These are phyloP conservation scores for Fusarium sp. DNA, from an alignment of 2,329 filamentous ascomycete genomes.

Conservation along the genomic window DNA sequence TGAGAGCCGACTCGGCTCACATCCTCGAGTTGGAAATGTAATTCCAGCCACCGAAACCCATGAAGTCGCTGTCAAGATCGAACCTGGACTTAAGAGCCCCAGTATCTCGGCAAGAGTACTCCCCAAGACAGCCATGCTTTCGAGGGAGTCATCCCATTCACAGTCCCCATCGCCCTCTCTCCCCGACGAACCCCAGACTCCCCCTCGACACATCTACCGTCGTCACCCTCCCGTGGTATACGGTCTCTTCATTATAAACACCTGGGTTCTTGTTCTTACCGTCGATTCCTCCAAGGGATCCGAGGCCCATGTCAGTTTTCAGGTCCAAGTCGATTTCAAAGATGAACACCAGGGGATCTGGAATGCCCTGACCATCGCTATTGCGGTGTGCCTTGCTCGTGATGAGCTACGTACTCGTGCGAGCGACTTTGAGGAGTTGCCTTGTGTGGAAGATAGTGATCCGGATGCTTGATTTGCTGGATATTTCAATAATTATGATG, in stretches of 20 bases:
- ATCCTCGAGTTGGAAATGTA: slow-evolving; percentile 20
- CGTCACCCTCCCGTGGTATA: slow-evolving; percentile 53
- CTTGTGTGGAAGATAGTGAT: slow-evolving; percentile 48
- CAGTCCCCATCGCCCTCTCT: not conserved
- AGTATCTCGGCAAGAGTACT: not conserved
- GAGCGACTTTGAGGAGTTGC: slow-evolving; percentile 49
- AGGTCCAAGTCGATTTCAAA: slow-evolving; percentile 53
- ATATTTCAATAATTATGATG: not conserved
- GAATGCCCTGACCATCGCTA: slow-evolving; percentile 56
- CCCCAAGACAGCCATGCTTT: not conserved
- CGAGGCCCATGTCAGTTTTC: slow-evolving; percentile 52
- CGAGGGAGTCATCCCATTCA: not conserved
- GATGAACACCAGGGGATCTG: slow-evolving; percentile 54
- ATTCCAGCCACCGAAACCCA: not conserved
- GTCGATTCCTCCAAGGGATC: slow-evolving; percentile 50
- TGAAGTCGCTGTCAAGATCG: slow-evolving; percentile 9
- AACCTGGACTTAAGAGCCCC: slow-evolving; percentile 17
- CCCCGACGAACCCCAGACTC: slow-evolving; percentile 4
- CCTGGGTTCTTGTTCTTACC: slow-evolving; percentile 52
- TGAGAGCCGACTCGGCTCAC: not conserved
- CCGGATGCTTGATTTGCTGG: slow-evolving; percentile 47
- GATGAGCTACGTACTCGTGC: slow-evolving; percentile 50
- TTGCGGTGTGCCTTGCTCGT: slow-evolving; percentile 52
- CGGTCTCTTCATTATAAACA: slow-evolving; percentile 54
- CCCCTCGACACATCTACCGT: slow-evolving; percentile 33